Percentiles rank a stretch among this genome's conserved stretches.
phyloP scores from a whole-genome alignment of 805 yeast species.

The Ascoidea asiatica region DNA sequence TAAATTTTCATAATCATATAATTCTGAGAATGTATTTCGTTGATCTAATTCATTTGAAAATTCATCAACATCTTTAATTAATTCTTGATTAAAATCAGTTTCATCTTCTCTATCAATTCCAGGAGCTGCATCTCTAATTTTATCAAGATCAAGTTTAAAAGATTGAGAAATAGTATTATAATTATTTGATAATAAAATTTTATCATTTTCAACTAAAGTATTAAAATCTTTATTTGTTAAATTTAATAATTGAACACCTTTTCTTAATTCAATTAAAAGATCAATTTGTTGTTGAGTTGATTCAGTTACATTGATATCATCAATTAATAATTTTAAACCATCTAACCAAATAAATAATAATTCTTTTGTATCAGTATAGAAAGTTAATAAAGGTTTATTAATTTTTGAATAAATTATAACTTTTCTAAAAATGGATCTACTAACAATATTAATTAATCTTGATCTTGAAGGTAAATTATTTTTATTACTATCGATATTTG shows the following conservation, averaged over 20 bases:
- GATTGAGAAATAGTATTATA: no score
- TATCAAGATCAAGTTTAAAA: not conserved
- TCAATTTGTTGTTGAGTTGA: constrained; percentile 31
- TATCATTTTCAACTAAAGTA: not conserved
- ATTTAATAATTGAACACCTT: constrained; percentile 34
- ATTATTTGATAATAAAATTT: no score
- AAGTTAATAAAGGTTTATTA: constrained; percentile 32
- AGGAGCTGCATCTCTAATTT: not conserved
- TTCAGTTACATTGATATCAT: constrained; percentile 23
- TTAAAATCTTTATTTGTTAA: constrained; percentile 18
- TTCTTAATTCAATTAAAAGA: constrained; percentile 29
- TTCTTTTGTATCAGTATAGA: constrained; percentile 59
- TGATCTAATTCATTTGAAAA: not conserved
- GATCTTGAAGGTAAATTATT: constrained; percentile 22
- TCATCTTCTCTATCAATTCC: not conserved
- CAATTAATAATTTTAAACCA: constrained; percentile 45
- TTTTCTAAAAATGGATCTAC: constrained; percentile 43
- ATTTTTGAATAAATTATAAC: constrained; percentile 34
- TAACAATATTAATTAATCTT: constrained; percentile 39
- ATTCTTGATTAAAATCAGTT: not conserved
- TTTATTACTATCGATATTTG: constrained; percentile 32
- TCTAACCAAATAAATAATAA: constrained; percentile 66
- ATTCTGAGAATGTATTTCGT: not conserved
- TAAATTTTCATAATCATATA: constrained; percentile 10
- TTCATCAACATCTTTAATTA: not conserved